Base-by-base conservation (phyloP, 176 grass and related monocot species). In the Musa itinerans region DNA sequence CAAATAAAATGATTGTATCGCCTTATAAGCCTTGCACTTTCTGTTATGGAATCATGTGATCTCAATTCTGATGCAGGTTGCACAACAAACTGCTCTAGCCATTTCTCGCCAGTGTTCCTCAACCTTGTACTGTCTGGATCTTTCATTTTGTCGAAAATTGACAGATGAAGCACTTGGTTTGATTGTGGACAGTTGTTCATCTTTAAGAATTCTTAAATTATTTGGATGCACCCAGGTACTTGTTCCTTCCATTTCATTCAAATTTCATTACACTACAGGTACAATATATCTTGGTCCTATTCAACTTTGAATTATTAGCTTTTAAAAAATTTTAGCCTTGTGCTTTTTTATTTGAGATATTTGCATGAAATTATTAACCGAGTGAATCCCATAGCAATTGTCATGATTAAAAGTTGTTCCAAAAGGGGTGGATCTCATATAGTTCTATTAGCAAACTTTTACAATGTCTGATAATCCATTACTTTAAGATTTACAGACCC, bases 151-250 rank as follows among this genome's bases (percentile, higher is more conserved):
- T 57, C 95, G 90, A 54, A 63, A 82, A 62, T 80, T 99, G 84
- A 91, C 73, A 53, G 80, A 99, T 71, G 90, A 94, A 80, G 86
- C 90, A 81, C 80, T 99, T 43, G 95, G 95, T 11, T 48, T 99
- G 14, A 89, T 99, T 75, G 90, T 83, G 15, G 88, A 99, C 23
- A 84, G 78, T 55, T 99, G 84, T 59, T 84, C 78, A 51, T 89
- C 84, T 2, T 68, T 99, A 72, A 89, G 77, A 76, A 81, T 86
- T 74, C 80, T 99, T 48, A 99, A 91, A 80, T 76, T 99, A 71
- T 99, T 99, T 89, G 90, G 95, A 54, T 99, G 95, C 84, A 99
- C 90, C 50, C 88, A 99, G 88, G 95, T 92, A 87, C 62, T 66
- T 23, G 8, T 76, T 69, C 66, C 8, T 49, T 16, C 27, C 16